Base-by-base conservation (phyloP, 495 filamentous ascomycete species). In the Xylaria scruposa region DNA sequence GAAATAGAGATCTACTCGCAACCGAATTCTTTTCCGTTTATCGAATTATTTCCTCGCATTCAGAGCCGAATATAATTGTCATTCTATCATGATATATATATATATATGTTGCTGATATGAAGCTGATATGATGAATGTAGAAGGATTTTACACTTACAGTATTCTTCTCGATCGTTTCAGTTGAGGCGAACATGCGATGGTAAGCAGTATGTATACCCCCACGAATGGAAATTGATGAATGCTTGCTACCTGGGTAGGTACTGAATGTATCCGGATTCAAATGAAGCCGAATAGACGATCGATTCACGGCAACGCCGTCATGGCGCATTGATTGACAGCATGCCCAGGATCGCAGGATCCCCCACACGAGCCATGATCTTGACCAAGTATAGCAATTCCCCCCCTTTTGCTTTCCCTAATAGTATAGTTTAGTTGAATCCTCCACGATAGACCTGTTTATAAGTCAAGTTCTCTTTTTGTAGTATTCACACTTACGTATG, bases 101-200 rank as follows among this genome's bases (percentile, higher is more conserved):
- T 56, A 10, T 29, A n/a, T 9, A 21, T 60, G 13, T 2, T 12
- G 29, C 29, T 31, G 29, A 31, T 31, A 31, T 3, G 29, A 12
- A 21, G 29, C 56, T 54, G 24, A 26, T 26, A 26, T 24, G 24
- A 54, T 54, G 9, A 7, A 47, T 47, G 17, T 26, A 26, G 24
- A 13, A 54, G 51, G 49, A 53, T 53, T 53, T 21, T 58, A 58
- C 24, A 58, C 17, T 33, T 33, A 33, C 12, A 31, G 15, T 1
- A 36, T 21, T 60, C 17, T 21, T 60, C 31, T 38, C 19, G 7
- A 17, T 24, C 42, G 60, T 62, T 62, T 62, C 60, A 63, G 60
- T 42, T 44, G 33, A 63, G 60, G 26, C 19, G 8, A 38, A 3
- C 17, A 21, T 42, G 19, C 26, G 12, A 15, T 12, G 15, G 17